These are phyloP conservation scores for Fusarium sp. DNA, from an alignment of 2,329 filamentous ascomycete species.

Conservation along the genomic window DNA sequence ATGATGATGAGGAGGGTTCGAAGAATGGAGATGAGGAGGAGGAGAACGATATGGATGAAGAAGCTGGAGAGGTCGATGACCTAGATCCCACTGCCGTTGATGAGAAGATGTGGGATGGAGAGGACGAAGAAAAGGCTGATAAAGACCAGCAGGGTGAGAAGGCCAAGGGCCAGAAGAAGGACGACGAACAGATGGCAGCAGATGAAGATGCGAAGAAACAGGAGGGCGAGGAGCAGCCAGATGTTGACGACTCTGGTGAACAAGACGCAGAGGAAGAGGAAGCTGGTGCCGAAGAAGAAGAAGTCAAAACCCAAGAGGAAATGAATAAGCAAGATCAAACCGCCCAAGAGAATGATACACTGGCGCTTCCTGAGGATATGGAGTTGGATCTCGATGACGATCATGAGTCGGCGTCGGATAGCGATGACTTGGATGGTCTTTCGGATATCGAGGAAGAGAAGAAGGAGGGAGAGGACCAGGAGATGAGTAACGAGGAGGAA, in stretches of 20 bases:
- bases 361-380: constrained; percentile 90
- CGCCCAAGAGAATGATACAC: constrained; percentile 80
- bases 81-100: constrained; percentile 90
- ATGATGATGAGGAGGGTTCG: constrained; percentile 68
- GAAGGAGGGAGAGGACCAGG: constrained; percentile 51
- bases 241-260: constrained; percentile 58
- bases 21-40: constrained; percentile 72
- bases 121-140: constrained; percentile 80
- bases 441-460: constrained; percentile 62
- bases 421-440: constrained; percentile 69
- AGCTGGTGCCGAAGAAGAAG: constrained; percentile 69
- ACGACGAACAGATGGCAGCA: constrained; percentile 68
- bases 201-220: constrained; percentile 68
- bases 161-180: constrained; percentile 74
- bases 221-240: constrained; percentile 49
- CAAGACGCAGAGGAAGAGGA: constrained; percentile 68
- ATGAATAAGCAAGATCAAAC: constrained; percentile 75
- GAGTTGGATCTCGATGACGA: constrained; percentile 84
- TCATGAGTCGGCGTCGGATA: constrained; percentile 63
- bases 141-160: constrained; percentile 84
- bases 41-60: constrained; percentile 85
- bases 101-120: constrained; percentile 98
- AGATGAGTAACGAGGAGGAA: constrained; percentile 51
- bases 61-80: constrained; percentile 90
- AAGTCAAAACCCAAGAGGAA: constrained; percentile 65